Conservation (phyloP, 2,329 filamentous ascomycete species). For the Stachybotrys chlorohalonatus region DNA sequence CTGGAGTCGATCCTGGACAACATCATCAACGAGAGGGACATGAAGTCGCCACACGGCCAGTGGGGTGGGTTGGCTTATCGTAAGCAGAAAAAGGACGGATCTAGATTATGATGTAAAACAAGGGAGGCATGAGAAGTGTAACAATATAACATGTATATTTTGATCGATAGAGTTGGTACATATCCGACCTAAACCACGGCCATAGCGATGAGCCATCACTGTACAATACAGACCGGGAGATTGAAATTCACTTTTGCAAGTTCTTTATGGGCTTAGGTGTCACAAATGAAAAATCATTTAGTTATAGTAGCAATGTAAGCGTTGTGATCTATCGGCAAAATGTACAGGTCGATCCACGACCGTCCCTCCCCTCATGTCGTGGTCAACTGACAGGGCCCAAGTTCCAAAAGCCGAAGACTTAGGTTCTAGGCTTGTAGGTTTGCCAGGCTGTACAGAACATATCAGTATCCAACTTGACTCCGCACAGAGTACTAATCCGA, state of each 20-base stretch:
- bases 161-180: background rate
- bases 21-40: slow-evolving; percentile 25
- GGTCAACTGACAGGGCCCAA: slow-evolving; percentile 5
- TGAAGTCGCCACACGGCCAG: slow-evolving; percentile 15
- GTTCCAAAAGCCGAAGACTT: slow-evolving; percentile 10
- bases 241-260: background rate
- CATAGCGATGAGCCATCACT: slow-evolving; percentile 6
- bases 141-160: background rate
- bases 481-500: slow-evolving; percentile 1
- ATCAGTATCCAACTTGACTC: slow-evolving; percentile 10
- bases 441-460: slow-evolving; percentile 33
- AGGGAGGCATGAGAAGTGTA: background rate
- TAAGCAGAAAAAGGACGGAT: slow-evolving; percentile 17
- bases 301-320: slow-evolving; percentile 15
- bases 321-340: slow-evolving; percentile 22
- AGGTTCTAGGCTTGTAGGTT: slow-evolving; percentile 27
- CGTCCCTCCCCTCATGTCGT: slow-evolving; percentile 8
- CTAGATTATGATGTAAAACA: slow-evolving; percentile 15
- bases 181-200: slow-evolving; percentile 8
- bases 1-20: slow-evolving; percentile 36
- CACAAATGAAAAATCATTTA: slow-evolving; percentile 15
- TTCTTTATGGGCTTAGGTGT: too few relatives aligned
- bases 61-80: slow-evolving; percentile 13
- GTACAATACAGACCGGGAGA: background rate
- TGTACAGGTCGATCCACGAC: slow-evolving; percentile 19